Percentiles rank a stretch among this genome's conserved stretches.
Evolutionary conservation across 768 basidiomycete species (phyloP).

Genomic region (Suillus spraguei): DNA sequence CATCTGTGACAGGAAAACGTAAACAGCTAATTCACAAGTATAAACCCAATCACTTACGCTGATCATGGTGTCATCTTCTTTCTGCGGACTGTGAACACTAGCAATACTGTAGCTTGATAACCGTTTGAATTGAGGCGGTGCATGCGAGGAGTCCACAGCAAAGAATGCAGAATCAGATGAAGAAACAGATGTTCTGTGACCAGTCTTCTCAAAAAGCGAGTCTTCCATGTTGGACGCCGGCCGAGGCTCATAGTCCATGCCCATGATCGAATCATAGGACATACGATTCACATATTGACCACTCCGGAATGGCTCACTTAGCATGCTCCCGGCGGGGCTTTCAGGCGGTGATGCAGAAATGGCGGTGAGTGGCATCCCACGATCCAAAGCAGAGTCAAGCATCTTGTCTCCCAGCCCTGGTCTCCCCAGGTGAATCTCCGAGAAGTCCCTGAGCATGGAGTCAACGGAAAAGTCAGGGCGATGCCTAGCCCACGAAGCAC

Average conservation of each 20-base stretch:
- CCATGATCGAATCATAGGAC: conserved; percentile 71
- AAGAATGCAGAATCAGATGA: conserved; percentile 66
- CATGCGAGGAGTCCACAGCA: conserved; percentile 41
- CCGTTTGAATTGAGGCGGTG: conserved; percentile 60
- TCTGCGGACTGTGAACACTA: conserved; percentile 48
- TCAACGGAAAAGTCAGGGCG: conserved; percentile 61
- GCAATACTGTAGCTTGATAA: conserved; percentile 63
- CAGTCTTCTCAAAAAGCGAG: conserved; percentile 67
- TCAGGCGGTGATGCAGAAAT: conserved; percentile 70
- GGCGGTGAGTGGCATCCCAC: conserved; percentile 55
- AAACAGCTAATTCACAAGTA: conserved; percentile 10
- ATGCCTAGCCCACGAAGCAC: conserved; percentile 63
- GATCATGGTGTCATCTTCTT: conserved; percentile 84
- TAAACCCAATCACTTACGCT: conserved; percentile 46
- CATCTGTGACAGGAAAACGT: conserved; percentile 51
- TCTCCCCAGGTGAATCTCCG: conserved; percentile 56
- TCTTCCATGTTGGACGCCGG: conserved; percentile 37
- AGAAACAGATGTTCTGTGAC: conserved; percentile 45
- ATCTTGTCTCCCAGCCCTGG: conserved; percentile 88
- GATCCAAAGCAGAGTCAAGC: conserved; percentile 64
- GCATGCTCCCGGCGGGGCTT: conserved; percentile 31
- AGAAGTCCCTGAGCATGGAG: conserved; percentile 67
- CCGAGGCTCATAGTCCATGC: conserved; percentile 45
- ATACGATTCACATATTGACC: conserved; percentile 35
- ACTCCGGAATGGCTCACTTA: conserved; percentile 15